phyloP scores from a whole-genome alignment of 129 eudicot genomes.

The Apium graveolens region DNA sequence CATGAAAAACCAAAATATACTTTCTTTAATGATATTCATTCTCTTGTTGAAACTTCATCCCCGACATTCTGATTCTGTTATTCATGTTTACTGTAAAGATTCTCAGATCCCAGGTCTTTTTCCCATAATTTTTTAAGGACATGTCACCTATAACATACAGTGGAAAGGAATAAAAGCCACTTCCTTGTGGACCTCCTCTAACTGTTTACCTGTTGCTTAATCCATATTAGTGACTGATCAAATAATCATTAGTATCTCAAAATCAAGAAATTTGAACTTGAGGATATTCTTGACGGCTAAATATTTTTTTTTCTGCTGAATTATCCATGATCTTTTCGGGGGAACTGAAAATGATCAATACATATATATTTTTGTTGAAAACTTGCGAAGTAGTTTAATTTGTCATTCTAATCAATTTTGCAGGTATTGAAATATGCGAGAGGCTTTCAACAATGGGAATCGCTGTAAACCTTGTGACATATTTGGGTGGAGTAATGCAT shows the following conservation, averaged over 20 bases:
- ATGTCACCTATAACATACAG: neutral
- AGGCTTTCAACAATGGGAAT: slow-evolving; percentile 99
- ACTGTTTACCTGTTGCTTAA: neutral
- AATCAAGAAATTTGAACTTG: neutral
- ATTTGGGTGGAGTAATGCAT: slow-evolving; percentile 87
- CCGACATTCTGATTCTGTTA: neutral
- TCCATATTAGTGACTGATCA: neutral
- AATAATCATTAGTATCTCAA: neutral
- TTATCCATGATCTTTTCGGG: neutral
- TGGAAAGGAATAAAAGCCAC: neutral
- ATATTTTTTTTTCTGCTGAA: neutral
- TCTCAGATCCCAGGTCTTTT: neutral
- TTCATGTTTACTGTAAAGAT: slow-evolving; percentile 2
- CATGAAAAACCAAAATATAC: neutral
- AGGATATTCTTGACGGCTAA: neutral
- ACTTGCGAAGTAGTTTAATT: neutral
- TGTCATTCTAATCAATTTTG: neutral
- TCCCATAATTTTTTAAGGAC: neutral
- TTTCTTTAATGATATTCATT: neutral
- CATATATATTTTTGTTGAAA: neutral
- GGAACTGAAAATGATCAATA: neutral
- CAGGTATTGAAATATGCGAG: slow-evolving; percentile 85
- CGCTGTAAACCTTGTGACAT: slow-evolving; percentile 92
- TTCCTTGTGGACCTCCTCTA: neutral
- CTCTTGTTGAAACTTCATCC: neutral